Conservation (phyloP, 1,284 basidiomycete species). For the Ustilago nuda region DNA sequence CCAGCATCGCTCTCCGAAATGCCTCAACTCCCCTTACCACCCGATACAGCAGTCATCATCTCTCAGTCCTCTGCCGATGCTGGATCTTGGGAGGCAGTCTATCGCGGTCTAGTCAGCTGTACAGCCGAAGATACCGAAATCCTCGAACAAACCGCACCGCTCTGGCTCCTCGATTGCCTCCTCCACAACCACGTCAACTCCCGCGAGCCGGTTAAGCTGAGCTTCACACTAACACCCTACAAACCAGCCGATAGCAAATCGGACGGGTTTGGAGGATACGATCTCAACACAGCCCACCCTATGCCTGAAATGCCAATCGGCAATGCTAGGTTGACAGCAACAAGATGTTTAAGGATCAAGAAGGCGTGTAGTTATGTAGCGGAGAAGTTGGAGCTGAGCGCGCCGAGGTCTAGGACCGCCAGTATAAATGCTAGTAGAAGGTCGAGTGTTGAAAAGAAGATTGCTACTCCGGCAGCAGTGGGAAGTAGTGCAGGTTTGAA, state of each 20-base stretch:
- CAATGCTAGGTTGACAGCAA: conserved; percentile 88
- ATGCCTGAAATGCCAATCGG: conserved; percentile 71
- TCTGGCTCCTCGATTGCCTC: conserved; percentile 90
- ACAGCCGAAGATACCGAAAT: conserved; percentile 76
- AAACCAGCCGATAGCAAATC: conserved; percentile 21
- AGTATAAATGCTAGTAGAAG: conserved; percentile 50
- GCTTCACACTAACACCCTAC: conserved; percentile 87
- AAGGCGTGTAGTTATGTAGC: conserved; percentile 88
- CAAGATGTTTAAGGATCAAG: conserved; percentile 82
- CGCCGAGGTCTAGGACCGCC: conserved; percentile 12
- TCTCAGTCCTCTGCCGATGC: conserved; percentile 80
- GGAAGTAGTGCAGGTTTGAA: conserved; percentile 14
- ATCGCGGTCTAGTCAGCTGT: conserved; percentile 78
- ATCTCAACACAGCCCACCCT: conserved; percentile 17
- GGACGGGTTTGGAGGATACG: conserved; percentile 47
- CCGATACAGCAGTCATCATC: conserved; percentile 79
- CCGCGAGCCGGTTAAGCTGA: conserved; percentile 68
- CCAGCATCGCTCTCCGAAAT: conserved; percentile 81
- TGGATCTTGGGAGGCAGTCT: conserved; percentile 80
- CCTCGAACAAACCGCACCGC: conserved; percentile 83
- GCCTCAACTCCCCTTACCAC: conserved; percentile 77
- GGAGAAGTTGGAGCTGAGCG: conserved; percentile 81
- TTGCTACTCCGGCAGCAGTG: not conserved
- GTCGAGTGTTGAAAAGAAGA: conserved; percentile 26
- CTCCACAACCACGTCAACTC: conserved; percentile 71